Conservation (phyloP, 768 basidiomycete species). For the Nevesoporus exiguus region DNA sequence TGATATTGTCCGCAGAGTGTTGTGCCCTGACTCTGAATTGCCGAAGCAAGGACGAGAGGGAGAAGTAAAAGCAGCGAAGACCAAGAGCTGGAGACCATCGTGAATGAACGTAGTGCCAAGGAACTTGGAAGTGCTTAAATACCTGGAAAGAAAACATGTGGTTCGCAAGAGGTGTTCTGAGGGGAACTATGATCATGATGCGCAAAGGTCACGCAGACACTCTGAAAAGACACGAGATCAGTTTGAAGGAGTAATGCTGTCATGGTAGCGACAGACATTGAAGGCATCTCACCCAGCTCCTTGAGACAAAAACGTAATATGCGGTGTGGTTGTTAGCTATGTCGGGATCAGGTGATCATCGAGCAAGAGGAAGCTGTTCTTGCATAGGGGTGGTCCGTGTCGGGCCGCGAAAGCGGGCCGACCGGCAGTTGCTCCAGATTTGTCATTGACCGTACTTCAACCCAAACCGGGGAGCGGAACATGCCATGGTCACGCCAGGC, state of each 20-base stretch:
- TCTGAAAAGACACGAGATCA: neutral
- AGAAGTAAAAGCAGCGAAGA: neutral
- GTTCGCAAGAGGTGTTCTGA: neutral
- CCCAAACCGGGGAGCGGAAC: neutral
- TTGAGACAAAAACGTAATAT: neutral
- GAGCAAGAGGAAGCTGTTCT: neutral
- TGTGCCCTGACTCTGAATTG: neutral
- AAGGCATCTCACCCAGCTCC: neutral
- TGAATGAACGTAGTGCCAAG: neutral
- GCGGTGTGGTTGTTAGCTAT: neutral
- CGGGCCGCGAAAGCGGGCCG: neutral
- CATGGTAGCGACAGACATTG: neutral
- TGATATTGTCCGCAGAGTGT: slow-evolving; percentile 25
- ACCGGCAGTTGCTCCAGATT: neutral
- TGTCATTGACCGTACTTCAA: neutral
- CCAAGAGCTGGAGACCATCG: neutral
- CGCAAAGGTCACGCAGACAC: neutral
- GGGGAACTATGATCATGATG: neutral
- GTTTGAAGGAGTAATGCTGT: neutral
- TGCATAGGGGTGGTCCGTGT: neutral
- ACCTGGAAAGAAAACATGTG: neutral
- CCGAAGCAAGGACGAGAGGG: neutral
- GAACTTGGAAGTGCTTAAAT: slow-evolving; percentile 6
- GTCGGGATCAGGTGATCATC: neutral
- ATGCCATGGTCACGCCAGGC: neutral